A percentile compares a stretch with the other conserved stretches of the same genome.
phyloP scores from a whole-genome alignment of 208 protist genomes.

The Crithidia mellificae region DNA sequence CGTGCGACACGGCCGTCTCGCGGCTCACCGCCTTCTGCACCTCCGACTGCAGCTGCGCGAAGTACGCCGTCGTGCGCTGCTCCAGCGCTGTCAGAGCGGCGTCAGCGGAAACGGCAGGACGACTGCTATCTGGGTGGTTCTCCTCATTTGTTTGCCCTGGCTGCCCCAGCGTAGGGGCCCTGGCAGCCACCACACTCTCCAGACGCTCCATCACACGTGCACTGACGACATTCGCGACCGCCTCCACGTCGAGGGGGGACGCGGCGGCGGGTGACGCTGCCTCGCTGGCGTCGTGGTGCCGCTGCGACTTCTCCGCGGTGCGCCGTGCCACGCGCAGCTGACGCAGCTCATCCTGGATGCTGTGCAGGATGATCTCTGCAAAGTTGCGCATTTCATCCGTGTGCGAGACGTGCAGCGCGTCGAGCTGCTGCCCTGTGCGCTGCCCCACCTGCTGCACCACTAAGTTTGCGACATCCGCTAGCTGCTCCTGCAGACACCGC shows the following conservation, averaged over 20 bases:
- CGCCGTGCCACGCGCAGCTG: slow-evolving; percentile 19
- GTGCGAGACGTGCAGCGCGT: slow-evolving; percentile 40
- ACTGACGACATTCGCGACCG: slow-evolving; percentile 27
- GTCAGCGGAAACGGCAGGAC: neutral
- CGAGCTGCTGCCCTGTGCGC: slow-evolving; percentile 38
- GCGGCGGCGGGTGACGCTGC: neutral
- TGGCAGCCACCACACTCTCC: neutral
- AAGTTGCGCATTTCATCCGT: slow-evolving; percentile 35
- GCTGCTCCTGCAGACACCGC: slow-evolving; percentile 49
- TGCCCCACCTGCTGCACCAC: slow-evolving; percentile 44
- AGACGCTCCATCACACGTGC: slow-evolving; percentile 23
- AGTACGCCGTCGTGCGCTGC: slow-evolving; percentile 23
- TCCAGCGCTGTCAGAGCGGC: slow-evolving; percentile 18
- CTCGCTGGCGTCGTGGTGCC: neutral
- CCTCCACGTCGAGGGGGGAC: slow-evolving; percentile 23
- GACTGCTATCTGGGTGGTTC: too few species aligned
- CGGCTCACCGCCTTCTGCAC: slow-evolving; percentile 3
- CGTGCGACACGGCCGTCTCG: neutral
- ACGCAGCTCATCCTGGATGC: slow-evolving; percentile 50
- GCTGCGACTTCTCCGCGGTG: neutral
- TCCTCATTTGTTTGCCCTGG: too few species aligned
- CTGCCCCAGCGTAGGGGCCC: too few species aligned
- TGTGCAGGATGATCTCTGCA: slow-evolving; percentile 52
- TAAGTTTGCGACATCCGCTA: slow-evolving; percentile 67
- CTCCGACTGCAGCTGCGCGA: slow-evolving; percentile 22